Evolutionary conservation across 257 asterid genomes (phyloP), one percentile per base, ranked within the genome.

Genomic region (Solanum dulcamara): DNA sequence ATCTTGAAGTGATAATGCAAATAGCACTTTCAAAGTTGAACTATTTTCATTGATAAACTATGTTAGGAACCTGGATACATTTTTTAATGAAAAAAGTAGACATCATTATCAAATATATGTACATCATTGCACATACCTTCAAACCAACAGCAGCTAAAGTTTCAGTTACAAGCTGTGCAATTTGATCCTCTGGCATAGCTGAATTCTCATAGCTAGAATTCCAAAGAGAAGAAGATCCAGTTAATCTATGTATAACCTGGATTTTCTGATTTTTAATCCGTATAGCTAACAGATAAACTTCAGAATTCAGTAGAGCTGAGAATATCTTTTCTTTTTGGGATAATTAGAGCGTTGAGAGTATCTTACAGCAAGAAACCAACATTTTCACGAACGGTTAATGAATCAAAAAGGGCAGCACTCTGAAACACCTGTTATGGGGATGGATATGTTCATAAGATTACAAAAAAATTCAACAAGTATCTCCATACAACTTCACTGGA

Each of bases 371-470:
- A 90, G 88, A 97, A 97, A 81, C 99, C 99, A 88, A 97, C 98
- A 90, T 97, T 97, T 89, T 97, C 98, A 67, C 97, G 96, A 91
- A 97, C 99, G 35, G 98, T 94, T 87, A 94, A 91, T 22, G 99
- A 97, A 93, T 97, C 98, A 86, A 97, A 95, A 86, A 97, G 98
- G 6, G 99, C 99, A 40, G 98, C 98, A 90, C 99, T 97, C 89
- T 97, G 99, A 86, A 97, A 97, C 81, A 97, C 98, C 99, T 96
- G 97, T 92, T 32, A 88, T 80, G 84, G 60, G 62, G 53, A 79
- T 81, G 83, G 81, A 89, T 77, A 86, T 48, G 83, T 75, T 81
- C 72, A 88, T 9, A 55, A 59, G 57, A 79, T 46, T 9, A 79
- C 17, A 35, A 82, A 22, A 85, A 40, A 87, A 86, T 85, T 87